Evolutionary conservation across 108 stramenopile species (phyloP).

Genomic region (Conticribra guillardii): DNA sequence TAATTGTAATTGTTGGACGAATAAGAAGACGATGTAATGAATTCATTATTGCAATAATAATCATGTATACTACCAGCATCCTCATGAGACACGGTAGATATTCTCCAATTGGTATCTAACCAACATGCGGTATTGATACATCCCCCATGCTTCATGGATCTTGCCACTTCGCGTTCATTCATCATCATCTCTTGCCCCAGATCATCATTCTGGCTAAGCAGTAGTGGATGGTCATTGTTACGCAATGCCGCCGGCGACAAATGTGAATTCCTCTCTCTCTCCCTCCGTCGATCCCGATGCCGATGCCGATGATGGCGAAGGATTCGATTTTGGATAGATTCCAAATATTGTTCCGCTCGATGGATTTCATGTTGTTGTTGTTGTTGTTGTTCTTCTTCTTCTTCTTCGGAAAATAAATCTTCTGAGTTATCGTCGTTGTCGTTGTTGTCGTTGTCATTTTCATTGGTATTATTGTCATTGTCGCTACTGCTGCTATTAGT

Average conservation of each 20-base stretch:
- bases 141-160: constrained; percentile 73
- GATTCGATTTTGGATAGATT: not conserved
- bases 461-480: not conserved
- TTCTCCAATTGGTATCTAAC: constrained; percentile 74
- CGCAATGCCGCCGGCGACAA: not conserved
- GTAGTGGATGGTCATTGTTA: not conserved
- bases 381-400: too few relatives aligned
- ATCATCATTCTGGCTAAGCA: not conserved
- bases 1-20: constrained; percentile 28
- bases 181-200: not conserved
- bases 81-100: constrained; percentile 54
- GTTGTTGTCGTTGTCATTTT: not conserved
- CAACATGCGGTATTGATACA: constrained; percentile 89
- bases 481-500: not conserved
- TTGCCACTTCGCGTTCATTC: constrained; percentile 29
- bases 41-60: not conserved
- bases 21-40: constrained; percentile 25
- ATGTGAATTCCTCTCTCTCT: not conserved
- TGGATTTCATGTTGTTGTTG: not conserved
- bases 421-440: constrained; percentile 5
- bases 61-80: constrained; percentile 10
- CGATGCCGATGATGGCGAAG: not conserved
- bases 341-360: not conserved
- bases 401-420: not conserved
- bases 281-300: not conserved